A percentile compares a stretch with the other conserved stretches of the same genome.
Evolutionary conservation across 768 basidiomycete species (phyloP).

Genomic region (Calvatia gigantea): DNA sequence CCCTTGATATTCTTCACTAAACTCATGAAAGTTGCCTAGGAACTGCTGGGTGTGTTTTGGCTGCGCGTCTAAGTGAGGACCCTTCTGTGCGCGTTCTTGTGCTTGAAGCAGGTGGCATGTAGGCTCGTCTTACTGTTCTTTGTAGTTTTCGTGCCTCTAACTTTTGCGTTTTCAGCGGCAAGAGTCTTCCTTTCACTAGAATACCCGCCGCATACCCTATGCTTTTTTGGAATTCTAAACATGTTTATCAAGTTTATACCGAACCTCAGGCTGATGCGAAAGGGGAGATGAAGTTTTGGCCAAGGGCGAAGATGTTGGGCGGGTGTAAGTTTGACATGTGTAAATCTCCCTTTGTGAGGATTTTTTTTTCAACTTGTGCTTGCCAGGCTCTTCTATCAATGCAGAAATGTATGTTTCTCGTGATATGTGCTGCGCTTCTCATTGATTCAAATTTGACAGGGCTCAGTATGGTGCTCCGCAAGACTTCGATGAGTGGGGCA

Average conservation of each 20-base stretch:
- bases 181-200: conserved; percentile 33
- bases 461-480: conserved; percentile 64
- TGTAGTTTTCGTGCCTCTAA: not conserved
- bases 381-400: conserved; percentile 59
- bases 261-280: conserved; percentile 50
- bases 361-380: not conserved
- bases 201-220: conserved; percentile 40
- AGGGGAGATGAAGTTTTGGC: conserved; percentile 53
- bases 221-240: conserved; percentile 39
- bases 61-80: conserved; percentile 55
- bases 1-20: not conserved
- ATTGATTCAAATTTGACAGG: conserved; percentile 25
- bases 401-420: conserved; percentile 39
- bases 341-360: not conserved
- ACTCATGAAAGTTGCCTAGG: conserved; percentile 32
- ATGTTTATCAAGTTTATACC: conserved; percentile 55
- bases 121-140: not conserved
- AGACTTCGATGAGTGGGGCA: conserved; percentile 68
- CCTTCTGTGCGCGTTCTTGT: conserved; percentile 50
- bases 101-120: conserved; percentile 64
- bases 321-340: conserved; percentile 56
- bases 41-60: conserved; percentile 60
- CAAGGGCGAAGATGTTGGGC: conserved; percentile 67
- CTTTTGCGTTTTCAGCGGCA: conserved; percentile 33
- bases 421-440: not conserved